A percentile compares a stretch with the other conserved stretches of the same genome.
Conservation (phyloP, 1,284 basidiomycete genomes). For the Ustilago hordei region DNA sequence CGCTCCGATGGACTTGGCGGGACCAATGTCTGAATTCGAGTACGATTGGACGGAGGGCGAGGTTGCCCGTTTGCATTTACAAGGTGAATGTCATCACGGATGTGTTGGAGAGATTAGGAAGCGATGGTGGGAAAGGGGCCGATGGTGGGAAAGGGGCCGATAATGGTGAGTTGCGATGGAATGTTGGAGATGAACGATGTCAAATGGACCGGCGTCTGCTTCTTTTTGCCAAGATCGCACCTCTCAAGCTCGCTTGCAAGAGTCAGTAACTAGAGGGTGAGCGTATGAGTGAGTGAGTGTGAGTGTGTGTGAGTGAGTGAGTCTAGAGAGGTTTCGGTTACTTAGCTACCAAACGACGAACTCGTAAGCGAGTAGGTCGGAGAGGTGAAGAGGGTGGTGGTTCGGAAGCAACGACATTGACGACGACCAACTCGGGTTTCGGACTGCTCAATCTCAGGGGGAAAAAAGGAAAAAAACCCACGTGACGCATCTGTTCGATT, state of each 20-base stretch:
- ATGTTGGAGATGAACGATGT: background rate
- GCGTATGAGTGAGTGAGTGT: background rate
- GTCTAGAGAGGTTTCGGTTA: no score
- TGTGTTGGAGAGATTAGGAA: conserved; percentile 2
- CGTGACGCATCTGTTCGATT: no score
- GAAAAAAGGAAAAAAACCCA: no score
- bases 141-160: background rate
- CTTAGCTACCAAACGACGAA: no score
- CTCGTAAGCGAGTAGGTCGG: no score
- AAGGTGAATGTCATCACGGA: background rate
- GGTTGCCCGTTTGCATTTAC: background rate
- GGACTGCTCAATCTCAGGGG: no score
- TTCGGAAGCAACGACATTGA: no score
- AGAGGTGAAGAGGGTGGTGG: no score
- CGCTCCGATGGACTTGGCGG: background rate
- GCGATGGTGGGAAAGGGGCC: background rate
- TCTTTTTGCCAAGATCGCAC: conserved; percentile 1
- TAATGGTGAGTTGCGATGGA: background rate
- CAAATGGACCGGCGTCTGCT: background rate
- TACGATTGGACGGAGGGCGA: background rate
- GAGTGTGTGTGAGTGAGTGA: background rate
- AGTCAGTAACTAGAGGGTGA: no score
- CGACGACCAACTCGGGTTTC: no score
- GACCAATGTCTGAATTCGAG: background rate
- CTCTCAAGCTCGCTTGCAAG: background rate